Percentiles rank a stretch among this genome's conserved stretches.
These are phyloP conservation scores for Solanum pimpinellifolium DNA, from an alignment of 257 asterid genomes.

Conservation along the genomic window DNA sequence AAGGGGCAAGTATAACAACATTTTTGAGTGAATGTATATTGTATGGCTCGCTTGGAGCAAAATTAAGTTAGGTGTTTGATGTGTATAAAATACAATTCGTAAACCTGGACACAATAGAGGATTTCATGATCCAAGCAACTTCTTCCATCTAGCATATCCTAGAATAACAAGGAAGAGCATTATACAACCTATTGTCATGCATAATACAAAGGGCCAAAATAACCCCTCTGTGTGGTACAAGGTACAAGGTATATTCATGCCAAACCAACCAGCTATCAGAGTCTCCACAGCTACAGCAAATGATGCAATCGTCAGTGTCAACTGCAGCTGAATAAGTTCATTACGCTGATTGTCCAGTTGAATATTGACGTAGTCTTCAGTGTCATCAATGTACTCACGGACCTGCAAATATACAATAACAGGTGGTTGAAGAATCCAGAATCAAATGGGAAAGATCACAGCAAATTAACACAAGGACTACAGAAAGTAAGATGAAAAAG, in stretches of 20 bases:
- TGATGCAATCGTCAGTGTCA: constrained; percentile 67
- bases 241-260: constrained; percentile 73
- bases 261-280: constrained; percentile 51
- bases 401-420: constrained; percentile 30
- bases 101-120: neutral
- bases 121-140: constrained; percentile 64
- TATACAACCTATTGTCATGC: constrained; percentile 29
- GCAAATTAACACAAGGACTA: neutral
- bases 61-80: neutral
- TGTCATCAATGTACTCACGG: constrained; percentile 85
- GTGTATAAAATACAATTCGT: neutral
- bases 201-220: constrained; percentile 29
- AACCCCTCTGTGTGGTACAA: constrained; percentile 10
- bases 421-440: neutral
- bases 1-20: neutral
- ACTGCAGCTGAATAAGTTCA: constrained; percentile 80
- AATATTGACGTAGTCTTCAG: constrained; percentile 87
- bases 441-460: neutral
- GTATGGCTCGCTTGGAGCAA: neutral
- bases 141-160: constrained; percentile 85
- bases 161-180: constrained; percentile 45
- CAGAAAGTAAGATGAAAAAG: neutral
- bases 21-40: neutral
- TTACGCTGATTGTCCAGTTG: constrained; percentile 89
- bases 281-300: constrained; percentile 68